Base-by-base conservation (phyloP, 2,329 filamentous ascomycete species). In the Neofusicoccum parvum region DNA sequence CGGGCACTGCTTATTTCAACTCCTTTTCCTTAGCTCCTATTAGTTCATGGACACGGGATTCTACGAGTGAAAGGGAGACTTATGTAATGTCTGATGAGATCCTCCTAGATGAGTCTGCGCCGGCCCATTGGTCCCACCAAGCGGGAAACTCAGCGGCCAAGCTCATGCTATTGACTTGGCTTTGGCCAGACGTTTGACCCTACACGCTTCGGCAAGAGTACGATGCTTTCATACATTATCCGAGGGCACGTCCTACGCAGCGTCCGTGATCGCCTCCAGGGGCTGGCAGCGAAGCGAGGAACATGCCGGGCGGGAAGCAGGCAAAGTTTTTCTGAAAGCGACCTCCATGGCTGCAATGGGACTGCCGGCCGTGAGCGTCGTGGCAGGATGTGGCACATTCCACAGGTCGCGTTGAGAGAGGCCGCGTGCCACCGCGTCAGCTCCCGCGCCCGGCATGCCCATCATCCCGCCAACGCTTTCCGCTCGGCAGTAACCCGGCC, bases 371-470 rank as follows among this genome's bases (percentile, higher is more conserved):
- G 11, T 11, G 7, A 15, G 37, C 10, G 37, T 15, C 10, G 37
- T 45, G 43, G 43, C 43, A 45, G n/a, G 43, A n/a, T n/a, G 56
- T 39, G 27, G 27, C 56, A 37, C 56, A 46, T 46, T 60, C 56
- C 43, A 37, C 32, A 23, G 56, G n/a, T 59, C 23, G 54, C 41
- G 32, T 37, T 46, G 43, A n/a, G 27, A 36, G 14, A 45, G 43
- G 56, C 56, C 56, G 56, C 56, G 43, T 60, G 56, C 56, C 56
- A 60, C 56, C 56, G 56, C 56, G 56, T 60, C 56, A 60, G 56
- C 56, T 60, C 43, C 56, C 39, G 59, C 43, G 34, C 17, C 17
- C 12, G 23, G 34, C 34, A 41, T 36, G 27, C 50, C 50, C 34
- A 27, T 56, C 34, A 56, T 45, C 23, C 23, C 45, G 59, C 59